Evolutionary conservation across 352 stramenopile genomes (phyloP), one percentile per base, ranked within the genome.

Genomic region (Globisporangium carolinianum): DNA sequence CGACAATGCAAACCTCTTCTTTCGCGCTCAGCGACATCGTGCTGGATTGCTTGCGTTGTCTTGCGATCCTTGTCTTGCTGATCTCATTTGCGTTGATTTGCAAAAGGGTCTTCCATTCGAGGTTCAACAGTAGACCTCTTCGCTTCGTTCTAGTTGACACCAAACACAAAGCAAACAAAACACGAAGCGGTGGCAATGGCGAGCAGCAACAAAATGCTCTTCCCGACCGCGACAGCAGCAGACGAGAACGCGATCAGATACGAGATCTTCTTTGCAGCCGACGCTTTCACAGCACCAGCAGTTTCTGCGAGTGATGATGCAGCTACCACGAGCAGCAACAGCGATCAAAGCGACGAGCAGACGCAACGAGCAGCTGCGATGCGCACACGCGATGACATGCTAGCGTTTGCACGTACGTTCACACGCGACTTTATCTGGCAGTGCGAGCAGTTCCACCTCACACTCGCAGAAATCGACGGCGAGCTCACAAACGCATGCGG

Each of bases 1-100:
- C 76, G n/a, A 94, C 82, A 54, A 94, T 92, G 58, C 75, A 89
- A n/a, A 92, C 78, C 72, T 88, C 69, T 68, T 88, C 78, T 63
- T 71, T 76, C 14, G 75, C 71, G 58, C 72, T 86, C 36, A 86
- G 47, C 55, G 68, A 72, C 67, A 81, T 83, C 45, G 39, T 12
- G 8, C 9, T 32, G 3, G 24, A 32, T 10, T 17, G 17, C 17
- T 45, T 48, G 39, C 39, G 1, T 12, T 18, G n/a, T 14, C 11
- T 8, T 36, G n/a, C 46, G 11, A 50, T 9, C 24, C 24, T 32
- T 32, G 24, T 3, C 1, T 32, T 32, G 24, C 24, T 32, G 24
- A 32, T 32, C 24, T 32, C 18, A 1, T 24, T 24, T 32, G 24
- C 24, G 24, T 32, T 32, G 24, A 32, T 32, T 32, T 32, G 24